These are phyloP conservation scores for Cercophora samala DNA, from an alignment of 495 filamentous ascomycete species.

Conservation along the genomic window DNA sequence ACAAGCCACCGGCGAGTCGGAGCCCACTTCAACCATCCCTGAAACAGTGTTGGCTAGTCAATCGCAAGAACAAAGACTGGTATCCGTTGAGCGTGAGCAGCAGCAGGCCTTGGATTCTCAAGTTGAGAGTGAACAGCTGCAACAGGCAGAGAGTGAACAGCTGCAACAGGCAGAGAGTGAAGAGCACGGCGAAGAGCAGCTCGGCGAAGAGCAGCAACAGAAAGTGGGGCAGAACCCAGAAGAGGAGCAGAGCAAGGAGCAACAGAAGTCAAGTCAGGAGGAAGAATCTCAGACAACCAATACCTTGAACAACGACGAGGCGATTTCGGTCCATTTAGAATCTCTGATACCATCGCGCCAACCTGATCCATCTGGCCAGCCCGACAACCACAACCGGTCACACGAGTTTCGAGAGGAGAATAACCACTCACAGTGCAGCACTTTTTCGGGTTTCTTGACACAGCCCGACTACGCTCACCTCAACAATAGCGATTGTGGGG, in stretches of 20 bases:
- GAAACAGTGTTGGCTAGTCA: background rate
- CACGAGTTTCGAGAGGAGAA: background rate
- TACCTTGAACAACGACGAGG: background rate
- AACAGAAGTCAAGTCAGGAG: background rate
- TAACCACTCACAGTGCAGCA: background rate
- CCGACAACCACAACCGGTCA: background rate
- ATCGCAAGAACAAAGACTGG: background rate
- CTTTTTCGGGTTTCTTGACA: background rate
- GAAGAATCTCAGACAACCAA: background rate
- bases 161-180: too few species aligned
- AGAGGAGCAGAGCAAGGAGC: background rate
- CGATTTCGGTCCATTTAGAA: background rate
- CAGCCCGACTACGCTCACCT: background rate
- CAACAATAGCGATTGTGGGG: background rate
- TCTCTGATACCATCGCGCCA: slow-evolving; percentile 28
- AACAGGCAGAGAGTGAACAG: background rate
- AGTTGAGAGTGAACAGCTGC: background rate
- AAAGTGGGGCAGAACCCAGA: background rate
- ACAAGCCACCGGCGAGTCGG: slow-evolving; percentile 14
- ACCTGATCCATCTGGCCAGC: slow-evolving; percentile 9
- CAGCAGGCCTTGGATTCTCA: background rate
- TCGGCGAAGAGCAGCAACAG: background rate
- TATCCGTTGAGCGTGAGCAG: background rate
- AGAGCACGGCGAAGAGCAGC: too few species aligned
- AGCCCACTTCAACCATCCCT: background rate